phyloP scores from a whole-genome alignment of 2,329 filamentous ascomycete species.

The Cladosporium sp. region DNA sequence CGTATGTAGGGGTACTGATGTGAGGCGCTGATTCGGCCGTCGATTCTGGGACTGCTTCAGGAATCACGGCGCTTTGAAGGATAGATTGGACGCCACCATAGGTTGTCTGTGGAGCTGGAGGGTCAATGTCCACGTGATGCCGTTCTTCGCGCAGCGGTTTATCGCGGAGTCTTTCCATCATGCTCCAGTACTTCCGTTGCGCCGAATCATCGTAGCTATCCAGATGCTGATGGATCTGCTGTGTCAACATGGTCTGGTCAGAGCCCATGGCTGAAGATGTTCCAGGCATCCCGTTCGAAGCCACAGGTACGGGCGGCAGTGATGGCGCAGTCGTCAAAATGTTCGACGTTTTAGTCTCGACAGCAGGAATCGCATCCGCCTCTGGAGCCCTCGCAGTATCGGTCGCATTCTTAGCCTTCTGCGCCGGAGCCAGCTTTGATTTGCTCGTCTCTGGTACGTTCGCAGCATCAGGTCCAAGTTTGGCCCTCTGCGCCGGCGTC shows the following conservation, averaged over 20 bases:
- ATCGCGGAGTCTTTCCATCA: not conserved
- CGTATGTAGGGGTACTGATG: conserved; percentile 1
- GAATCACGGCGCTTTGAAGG: not conserved
- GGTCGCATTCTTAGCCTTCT: conserved; percentile 4
- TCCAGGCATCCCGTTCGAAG: not conserved
- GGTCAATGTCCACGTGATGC: not conserved
- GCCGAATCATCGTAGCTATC: not conserved
- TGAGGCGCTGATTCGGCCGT: not conserved
- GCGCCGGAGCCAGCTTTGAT: conserved; percentile 10
- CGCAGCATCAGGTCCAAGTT: not conserved
- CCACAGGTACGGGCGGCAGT: not conserved
- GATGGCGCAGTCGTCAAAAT: not conserved
- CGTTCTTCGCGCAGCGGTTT: not conserved
- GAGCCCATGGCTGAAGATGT: not conserved
- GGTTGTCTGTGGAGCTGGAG: not conserved
- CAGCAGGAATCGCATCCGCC: not conserved
- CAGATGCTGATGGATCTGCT: not conserved
- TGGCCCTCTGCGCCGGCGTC: conserved; percentile 16
- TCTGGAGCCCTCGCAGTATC: not conserved
- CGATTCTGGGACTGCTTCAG: not conserved
- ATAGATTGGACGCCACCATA: not conserved
- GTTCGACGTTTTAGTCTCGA: no score
- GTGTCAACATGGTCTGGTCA: not conserved
- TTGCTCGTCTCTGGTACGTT: not conserved
- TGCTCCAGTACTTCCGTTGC: not conserved